Evolutionary conservation across 345 rosid genomes (phyloP).

Genomic region (Cardamine resedifolia): DNA sequence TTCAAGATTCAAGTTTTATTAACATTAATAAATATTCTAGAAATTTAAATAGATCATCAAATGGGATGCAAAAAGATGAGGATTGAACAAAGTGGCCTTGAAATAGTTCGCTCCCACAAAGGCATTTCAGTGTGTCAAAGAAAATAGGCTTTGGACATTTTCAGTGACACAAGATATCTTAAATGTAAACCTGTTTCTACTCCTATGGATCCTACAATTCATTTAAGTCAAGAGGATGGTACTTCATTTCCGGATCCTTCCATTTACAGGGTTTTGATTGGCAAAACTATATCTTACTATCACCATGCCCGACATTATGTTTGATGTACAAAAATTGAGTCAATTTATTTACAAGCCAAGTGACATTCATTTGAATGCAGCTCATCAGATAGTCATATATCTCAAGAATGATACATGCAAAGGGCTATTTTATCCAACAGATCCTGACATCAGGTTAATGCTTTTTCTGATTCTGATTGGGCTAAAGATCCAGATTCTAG

Average conservation of each 20-base stretch:
- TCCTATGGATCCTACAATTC: not conserved
- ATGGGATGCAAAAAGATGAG: no score
- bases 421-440: not conserved
- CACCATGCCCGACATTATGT: not conserved
- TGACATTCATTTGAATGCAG: not conserved
- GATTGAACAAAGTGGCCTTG: no score
- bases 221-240: not conserved
- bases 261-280: not conserved
- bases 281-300: not conserved
- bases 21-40: no score
- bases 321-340: not conserved
- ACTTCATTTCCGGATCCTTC: not conserved
- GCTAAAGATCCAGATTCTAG: not conserved
- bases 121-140: not conserved
- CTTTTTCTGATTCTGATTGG: not conserved
- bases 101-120: not conserved
- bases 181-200: not conserved
- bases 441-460: accelerated
- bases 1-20: no score
- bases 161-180: not conserved
- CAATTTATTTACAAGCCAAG: not conserved
- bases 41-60: no score
- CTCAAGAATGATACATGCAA: not conserved
- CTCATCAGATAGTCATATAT: not conserved
- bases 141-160: not conserved